Conservation (phyloP, 2,329 filamentous ascomycete genomes). For the Emergomyces africanus region DNA sequence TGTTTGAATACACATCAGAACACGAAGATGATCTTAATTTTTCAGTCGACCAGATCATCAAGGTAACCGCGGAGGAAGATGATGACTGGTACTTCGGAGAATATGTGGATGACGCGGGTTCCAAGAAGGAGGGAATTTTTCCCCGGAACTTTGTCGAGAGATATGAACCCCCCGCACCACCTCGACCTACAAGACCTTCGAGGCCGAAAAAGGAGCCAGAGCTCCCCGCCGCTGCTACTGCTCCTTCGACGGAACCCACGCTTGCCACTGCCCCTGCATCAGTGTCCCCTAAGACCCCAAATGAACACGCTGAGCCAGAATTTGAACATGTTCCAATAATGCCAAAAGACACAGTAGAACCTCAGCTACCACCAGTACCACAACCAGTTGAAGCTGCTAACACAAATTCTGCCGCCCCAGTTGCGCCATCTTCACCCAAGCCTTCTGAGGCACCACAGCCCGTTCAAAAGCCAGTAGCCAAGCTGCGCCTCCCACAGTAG, state of each 20-base stretch:
- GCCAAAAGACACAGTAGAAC: constrained; percentile 7
- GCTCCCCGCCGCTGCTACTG: constrained; percentile 22
- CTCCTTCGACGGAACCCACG: constrained; percentile 13
- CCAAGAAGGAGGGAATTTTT: constrained; percentile 74
- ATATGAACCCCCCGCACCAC: constrained; percentile 82
- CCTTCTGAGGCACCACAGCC: constrained; percentile 23
- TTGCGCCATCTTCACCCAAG: constrained; percentile 18
- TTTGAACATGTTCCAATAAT: constrained; percentile 21
- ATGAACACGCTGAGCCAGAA: constrained; percentile 17
- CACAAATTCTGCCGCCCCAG: constrained; percentile 11
- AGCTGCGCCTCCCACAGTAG: constrained; percentile 52
- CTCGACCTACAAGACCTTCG: constrained; percentile 59
- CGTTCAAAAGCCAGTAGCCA: constrained; percentile 33
- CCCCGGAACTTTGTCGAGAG: constrained; percentile 96
- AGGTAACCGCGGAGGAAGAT: constrained; percentile 84
- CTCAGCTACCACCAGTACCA: constrained; percentile 14
- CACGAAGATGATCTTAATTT: constrained; percentile 96
- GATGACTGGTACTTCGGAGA: constrained; percentile 88
- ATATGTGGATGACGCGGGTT: constrained; percentile 64
- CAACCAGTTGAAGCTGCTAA: constrained; percentile 9
- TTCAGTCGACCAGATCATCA: constrained; percentile 73
- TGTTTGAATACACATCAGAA: constrained; percentile 85
- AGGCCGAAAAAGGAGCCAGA: constrained; percentile 54
- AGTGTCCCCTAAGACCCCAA: constrained; percentile 19
- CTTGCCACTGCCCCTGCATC: constrained; percentile 23